Conservation (phyloP, 345 rosid genomes). For the Trapa bicornis region DNA sequence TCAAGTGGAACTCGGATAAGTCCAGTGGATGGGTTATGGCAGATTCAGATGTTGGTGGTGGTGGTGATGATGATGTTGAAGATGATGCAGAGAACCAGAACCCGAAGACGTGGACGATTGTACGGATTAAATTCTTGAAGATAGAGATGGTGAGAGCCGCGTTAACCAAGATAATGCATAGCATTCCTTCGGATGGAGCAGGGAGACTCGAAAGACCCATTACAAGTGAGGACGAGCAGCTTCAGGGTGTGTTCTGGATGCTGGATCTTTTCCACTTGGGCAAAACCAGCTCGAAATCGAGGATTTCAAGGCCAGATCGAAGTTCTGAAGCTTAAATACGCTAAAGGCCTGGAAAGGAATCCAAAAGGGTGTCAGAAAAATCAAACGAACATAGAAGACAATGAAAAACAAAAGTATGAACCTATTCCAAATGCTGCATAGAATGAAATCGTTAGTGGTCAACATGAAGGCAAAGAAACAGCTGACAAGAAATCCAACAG, state of each 20-base stretch:
- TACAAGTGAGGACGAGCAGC: not conserved
- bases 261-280: not conserved
- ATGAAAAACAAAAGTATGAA: not conserved
- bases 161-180: slow-evolving; percentile 65
- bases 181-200: slow-evolving; percentile 81
- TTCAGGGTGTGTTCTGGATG: not conserved
- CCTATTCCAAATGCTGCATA: not conserved
- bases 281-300: not conserved
- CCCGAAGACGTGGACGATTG: slow-evolving; percentile 58
- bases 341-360: not conserved
- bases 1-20: slow-evolving; percentile 21
- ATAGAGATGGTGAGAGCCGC: slow-evolving; percentile 76
- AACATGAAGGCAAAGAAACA: no score
- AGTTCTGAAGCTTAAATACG: not conserved
- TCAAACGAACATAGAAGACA: not conserved
- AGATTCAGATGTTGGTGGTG: slow-evolving; percentile 7
- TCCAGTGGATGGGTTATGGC: slow-evolving; percentile 20
- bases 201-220: slow-evolving; percentile 92
- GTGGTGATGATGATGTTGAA: slow-evolving; percentile 6
- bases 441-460: no score
- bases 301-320: not conserved
- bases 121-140: slow-evolving; percentile 48
- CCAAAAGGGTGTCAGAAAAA: not conserved
- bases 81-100: slow-evolving; percentile 29
- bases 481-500: not conserved